phyloP scores from a whole-genome alignment of 2,329 filamentous ascomycete genomes.

The Exophiala mesophila region DNA sequence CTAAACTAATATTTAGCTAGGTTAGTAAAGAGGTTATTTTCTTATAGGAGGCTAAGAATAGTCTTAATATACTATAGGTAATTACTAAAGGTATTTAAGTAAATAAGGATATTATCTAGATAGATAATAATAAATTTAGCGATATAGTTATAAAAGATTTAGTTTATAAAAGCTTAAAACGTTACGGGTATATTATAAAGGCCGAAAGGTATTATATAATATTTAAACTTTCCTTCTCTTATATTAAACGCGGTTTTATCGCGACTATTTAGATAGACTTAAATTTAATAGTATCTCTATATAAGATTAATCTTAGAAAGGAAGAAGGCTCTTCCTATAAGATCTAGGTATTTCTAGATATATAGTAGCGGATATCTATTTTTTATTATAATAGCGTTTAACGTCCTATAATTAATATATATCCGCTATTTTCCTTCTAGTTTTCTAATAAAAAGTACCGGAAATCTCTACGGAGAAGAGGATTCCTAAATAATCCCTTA shows the following conservation, averaged over 20 bases:
- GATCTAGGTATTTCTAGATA: background rate
- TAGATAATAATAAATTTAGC: constrained; percentile 14
- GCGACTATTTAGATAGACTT: background rate
- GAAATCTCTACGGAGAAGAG: background rate
- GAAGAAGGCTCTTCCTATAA: background rate
- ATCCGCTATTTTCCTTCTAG: background rate
- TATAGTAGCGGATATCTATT: background rate
- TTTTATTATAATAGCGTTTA: background rate
- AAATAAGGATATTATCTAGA: constrained; percentile 20
- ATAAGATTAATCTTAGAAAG: background rate
- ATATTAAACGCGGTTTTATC: constrained; percentile 18
- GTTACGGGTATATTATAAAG: constrained; percentile 10
- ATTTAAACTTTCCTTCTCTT: constrained; percentile 18
- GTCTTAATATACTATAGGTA: constrained; percentile 11
- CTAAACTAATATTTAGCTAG: constrained; percentile 23
- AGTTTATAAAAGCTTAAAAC: constrained; percentile 22
- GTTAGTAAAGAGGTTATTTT: constrained; percentile 12
- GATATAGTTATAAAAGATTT: constrained; percentile 6
- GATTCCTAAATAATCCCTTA: background rate
- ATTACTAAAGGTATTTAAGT: background rate
- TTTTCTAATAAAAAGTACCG: background rate
- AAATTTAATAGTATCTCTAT: background rate
- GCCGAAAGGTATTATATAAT: constrained; percentile 19
- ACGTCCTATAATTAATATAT: background rate
- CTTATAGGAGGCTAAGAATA: constrained; percentile 14